phyloP scores from a whole-genome alignment of 2,329 filamentous ascomycete genomes.

The Fusarium nanum region DNA sequence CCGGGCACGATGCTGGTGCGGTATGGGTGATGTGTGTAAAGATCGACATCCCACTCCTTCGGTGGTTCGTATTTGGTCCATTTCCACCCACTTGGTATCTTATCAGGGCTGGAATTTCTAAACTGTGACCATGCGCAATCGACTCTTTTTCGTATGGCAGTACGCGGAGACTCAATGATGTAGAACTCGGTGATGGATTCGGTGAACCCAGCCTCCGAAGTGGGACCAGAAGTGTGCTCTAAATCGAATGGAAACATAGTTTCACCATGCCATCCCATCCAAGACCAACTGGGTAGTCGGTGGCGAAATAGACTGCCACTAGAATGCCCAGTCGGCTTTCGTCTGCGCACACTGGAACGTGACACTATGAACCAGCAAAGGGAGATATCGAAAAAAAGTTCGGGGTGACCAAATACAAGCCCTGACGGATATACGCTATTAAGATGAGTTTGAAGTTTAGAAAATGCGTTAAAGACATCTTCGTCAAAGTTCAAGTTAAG shows the following conservation, averaged over 20 bases:
- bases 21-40: neutral
- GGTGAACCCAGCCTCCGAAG: neutral
- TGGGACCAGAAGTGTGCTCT: neutral
- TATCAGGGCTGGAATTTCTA: neutral
- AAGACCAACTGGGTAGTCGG: neutral
- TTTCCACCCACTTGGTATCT: neutral
- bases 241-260: neutral
- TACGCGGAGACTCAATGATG: neutral
- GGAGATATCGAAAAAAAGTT: neutral
- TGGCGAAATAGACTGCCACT: neutral
- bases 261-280: neutral
- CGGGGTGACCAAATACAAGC: neutral
- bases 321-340: rapidly evolving
- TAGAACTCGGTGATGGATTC: rapidly evolving
- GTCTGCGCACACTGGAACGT: neutral
- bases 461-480: neutral
- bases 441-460: rapidly evolving
- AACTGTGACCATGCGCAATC: neutral
- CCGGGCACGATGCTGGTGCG: neutral
- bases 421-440: neutral
- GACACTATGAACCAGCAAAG: neutral
- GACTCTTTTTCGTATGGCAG: rapidly evolving
- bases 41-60: neutral
- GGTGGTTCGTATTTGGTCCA: neutral
- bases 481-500: neutral